Evolutionary conservation across 306 rosid genomes (phyloP), one percentile per base, ranked within the genome.

Genomic region (Heteromeles arbutifolia): DNA sequence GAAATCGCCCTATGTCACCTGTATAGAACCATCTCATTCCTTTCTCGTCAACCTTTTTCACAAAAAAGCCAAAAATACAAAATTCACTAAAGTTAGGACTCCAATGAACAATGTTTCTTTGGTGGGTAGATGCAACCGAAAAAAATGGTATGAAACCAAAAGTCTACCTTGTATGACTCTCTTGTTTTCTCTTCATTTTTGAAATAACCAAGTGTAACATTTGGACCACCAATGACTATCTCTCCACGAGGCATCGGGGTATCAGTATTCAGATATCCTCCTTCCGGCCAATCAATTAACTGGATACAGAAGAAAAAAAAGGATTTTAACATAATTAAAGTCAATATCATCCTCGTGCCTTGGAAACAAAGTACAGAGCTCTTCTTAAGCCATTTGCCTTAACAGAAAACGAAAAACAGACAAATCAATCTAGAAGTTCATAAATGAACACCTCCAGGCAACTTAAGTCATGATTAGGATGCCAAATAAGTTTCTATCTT

Each of bases 1-100:
- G 99, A 79, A 92, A 82, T 78, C 79, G 87, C 79, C 99, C 99
- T 19, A 95, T 77, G 67, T 95, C 99, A 75, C 99, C 98, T 4
- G 97, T 92, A 85, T 85, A 89, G 87, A 95, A 95, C 99, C 99
- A 95, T 85, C 96, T 93, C 88, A 73, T 74, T 78, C 97, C 98
- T 73, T 77, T 86, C 84, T 86, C 97, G 66, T 95, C 99, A 81
- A 88, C 93, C 99, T 95, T 85, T 85, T 14, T 65, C 61, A 77
- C 37, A 13, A 32, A 15, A 34, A 62, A n/a, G 14, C 17, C 18
- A 2, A 48, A 67, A 73, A 63, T 15, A 31, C 13, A 45, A 66
- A 37, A 48, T 17, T 0, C 10, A 15, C 43, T 15, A 34, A 24
- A 68, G 17, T 70, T 70, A 78, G 48, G 69, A 48, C 61, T 74